Percentiles rank a stretch among this genome's conserved stretches.
Conservation (phyloP, 805 yeast species). For the Pichia nanzhaoensis region DNA sequence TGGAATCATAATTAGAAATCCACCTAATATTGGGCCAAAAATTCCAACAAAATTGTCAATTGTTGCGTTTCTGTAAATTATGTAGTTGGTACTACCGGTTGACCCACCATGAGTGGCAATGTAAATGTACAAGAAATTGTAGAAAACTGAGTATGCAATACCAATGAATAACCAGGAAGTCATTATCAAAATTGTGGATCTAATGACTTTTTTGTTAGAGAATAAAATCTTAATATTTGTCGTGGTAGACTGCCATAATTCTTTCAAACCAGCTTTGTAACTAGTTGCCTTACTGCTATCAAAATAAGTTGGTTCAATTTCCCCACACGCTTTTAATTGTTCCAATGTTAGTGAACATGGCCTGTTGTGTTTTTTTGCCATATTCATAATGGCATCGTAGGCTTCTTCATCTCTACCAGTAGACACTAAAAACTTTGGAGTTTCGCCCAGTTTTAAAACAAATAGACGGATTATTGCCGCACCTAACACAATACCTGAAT, state of each 20-base stretch:
- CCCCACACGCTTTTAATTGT: conserved; percentile 40
- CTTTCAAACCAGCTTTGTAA: conserved; percentile 22
- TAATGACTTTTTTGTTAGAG: conserved; percentile 37
- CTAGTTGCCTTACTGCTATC: conserved; percentile 14
- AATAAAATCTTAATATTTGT: conserved; percentile 42
- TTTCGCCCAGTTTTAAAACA: conserved; percentile 41
- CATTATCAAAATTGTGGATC: conserved; percentile 38
- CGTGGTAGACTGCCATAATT: conserved; percentile 26
- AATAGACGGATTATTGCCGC: conserved; percentile 44
- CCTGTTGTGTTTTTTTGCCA: conserved; percentile 42
- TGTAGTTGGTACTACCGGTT: conserved; percentile 33
- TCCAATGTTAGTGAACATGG: conserved; percentile 38
- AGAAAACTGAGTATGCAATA: conserved; percentile 49
- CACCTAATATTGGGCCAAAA: conserved; percentile 50
- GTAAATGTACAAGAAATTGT: conserved; percentile 48
- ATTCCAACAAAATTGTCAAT: conserved; percentile 42
- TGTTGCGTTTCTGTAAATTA: conserved; percentile 43
- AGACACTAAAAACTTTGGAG: conserved; percentile 50
- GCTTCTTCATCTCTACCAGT: conserved; percentile 48
- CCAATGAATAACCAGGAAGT: conserved; percentile 55
- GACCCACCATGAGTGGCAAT: conserved; percentile 45
- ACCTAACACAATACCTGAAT: conserved; percentile 45
- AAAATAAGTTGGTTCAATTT: conserved; percentile 25
- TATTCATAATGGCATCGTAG: conserved; percentile 34
- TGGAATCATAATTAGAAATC: conserved; percentile 29